Evolutionary conservation across 164 flowering plant species (phyloP).

Genomic region (Cinnamomum micranthum): DNA sequence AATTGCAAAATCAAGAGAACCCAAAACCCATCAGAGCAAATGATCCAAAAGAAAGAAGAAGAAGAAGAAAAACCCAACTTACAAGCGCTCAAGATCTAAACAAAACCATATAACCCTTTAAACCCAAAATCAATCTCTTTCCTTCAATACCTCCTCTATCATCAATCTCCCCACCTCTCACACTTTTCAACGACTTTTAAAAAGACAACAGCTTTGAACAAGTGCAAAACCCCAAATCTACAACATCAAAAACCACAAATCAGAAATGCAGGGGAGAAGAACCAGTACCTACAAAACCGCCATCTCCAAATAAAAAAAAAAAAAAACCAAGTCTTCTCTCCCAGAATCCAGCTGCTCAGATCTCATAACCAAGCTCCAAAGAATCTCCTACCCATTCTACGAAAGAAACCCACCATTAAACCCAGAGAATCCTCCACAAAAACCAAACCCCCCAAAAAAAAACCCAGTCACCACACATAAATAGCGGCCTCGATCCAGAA

Average conservation of each 20-base stretch:
- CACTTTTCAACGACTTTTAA: too few species aligned
- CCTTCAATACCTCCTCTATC: too few species aligned
- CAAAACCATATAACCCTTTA: not conserved
- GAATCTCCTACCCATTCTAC: not conserved
- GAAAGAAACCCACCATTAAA: not conserved
- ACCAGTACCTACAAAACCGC: slow-evolving; percentile 11
- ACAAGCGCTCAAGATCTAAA: not conserved
- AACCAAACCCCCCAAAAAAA: not conserved
- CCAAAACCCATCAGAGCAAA: slow-evolving; percentile 1
- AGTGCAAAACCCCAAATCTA: not conserved
- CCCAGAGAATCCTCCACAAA: slow-evolving; percentile 4
- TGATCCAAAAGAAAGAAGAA: not conserved
- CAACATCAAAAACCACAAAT: slow-evolving; percentile 4
- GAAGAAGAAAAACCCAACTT: not conserved
- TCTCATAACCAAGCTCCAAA: slow-evolving; percentile 13
- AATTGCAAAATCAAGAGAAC: not conserved
- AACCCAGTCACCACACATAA: not conserved
- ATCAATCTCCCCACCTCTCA: too few species aligned
- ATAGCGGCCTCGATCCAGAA: slow-evolving; percentile 12
- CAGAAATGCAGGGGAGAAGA: slow-evolving; percentile 15
- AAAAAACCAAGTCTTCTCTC: slow-evolving; percentile 1
- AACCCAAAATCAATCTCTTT: not conserved
- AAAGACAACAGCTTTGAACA: not conserved
- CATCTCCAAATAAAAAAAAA: slow-evolving; percentile 9
- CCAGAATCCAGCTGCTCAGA: slow-evolving; percentile 21